Percentiles rank a stretch among this genome's conserved stretches.
These are phyloP conservation scores for Colletotrichum tanaceti DNA, from an alignment of 2,329 filamentous ascomycete genomes.

Conservation along the genomic window DNA sequence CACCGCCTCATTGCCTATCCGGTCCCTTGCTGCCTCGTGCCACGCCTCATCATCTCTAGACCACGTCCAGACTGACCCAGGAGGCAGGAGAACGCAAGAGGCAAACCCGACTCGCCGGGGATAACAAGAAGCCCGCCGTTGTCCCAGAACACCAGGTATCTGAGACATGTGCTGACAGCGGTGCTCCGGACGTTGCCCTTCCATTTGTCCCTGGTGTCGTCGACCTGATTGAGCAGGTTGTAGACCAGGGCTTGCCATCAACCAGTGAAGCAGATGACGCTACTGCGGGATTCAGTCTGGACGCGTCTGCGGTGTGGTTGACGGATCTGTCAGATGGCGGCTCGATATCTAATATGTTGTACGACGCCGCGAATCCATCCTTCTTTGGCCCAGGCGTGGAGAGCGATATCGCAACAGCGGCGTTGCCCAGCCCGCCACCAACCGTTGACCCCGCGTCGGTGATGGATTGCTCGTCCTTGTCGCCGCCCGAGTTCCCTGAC, in stretches of 20 bases:
- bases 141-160: constrained; percentile 3
- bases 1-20: constrained; percentile 10
- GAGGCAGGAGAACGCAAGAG: constrained; percentile 47
- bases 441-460: constrained; percentile 38
- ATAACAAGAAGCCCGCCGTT: constrained; percentile 15
- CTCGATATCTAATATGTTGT: constrained; percentile 20
- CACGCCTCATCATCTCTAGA: neutral
- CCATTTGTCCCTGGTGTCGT: neutral
- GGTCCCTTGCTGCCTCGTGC: neutral
- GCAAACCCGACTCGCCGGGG: constrained; percentile 35
- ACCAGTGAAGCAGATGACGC: constrained; percentile 17
- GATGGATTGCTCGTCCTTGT: constrained; percentile 22
- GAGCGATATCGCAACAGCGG: neutral
- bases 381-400: neutral
- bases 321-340: constrained; percentile 20
- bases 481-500: constrained; percentile 53
- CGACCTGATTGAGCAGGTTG: constrained; percentile 4
- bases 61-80: constrained; percentile 13
- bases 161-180: constrained; percentile 22
- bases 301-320: constrained; percentile 11
- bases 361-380: neutral
- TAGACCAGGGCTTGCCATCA: constrained; percentile 10
- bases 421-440: constrained; percentile 8
- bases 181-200: neutral
- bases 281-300: constrained; percentile 27